A percentile compares a stretch with the other conserved stretches of the same genome.
phyloP scores from a whole-genome alignment of 345 rosid genomes.

The Rhizophora mangle region DNA sequence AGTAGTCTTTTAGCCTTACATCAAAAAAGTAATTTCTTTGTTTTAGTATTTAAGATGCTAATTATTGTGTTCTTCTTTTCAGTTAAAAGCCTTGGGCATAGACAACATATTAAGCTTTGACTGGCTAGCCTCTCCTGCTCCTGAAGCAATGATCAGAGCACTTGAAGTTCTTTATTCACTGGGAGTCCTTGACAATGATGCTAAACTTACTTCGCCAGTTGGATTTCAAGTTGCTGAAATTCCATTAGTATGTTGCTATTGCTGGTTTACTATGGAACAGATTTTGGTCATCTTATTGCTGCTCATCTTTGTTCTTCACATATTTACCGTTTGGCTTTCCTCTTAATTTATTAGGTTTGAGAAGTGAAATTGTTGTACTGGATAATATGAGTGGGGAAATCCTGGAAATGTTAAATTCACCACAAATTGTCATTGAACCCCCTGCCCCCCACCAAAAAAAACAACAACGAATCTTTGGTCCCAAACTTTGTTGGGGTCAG shows the following conservation, averaged over 20 bases:
- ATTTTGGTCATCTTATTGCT: not conserved
- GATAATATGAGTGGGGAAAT: too few relatives aligned
- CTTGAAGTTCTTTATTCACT: slow-evolving; percentile 93
- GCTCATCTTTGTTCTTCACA: not conserved
- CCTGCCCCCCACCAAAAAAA: too few relatives aligned
- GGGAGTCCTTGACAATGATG: slow-evolving; percentile 89
- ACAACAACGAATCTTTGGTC: too few relatives aligned
- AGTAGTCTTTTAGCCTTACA: not conserved
- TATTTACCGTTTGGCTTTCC: not conserved
- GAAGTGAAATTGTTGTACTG: too few relatives aligned
- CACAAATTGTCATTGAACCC: too few relatives aligned
- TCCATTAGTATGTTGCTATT: slow-evolving; percentile 57
- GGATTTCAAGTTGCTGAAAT: slow-evolving; percentile 98
- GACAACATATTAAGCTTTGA: slow-evolving; percentile 92
- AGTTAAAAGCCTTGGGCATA: slow-evolving; percentile 92
- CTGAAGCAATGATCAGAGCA: slow-evolving; percentile 86
- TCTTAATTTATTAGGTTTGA: too few relatives aligned
- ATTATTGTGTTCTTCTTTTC: slow-evolving; percentile 22
- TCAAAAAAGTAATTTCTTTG: not conserved
- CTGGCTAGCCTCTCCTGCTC: slow-evolving; percentile 94
- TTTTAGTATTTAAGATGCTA: not conserved
- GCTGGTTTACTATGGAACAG: not conserved
- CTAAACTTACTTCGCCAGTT: slow-evolving; percentile 92
- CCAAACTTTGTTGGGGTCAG: too few relatives aligned
- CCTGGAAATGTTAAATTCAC: too few relatives aligned